phyloP scores from a whole-genome alignment of 305 asterid species.

The Petunia hybrid region DNA sequence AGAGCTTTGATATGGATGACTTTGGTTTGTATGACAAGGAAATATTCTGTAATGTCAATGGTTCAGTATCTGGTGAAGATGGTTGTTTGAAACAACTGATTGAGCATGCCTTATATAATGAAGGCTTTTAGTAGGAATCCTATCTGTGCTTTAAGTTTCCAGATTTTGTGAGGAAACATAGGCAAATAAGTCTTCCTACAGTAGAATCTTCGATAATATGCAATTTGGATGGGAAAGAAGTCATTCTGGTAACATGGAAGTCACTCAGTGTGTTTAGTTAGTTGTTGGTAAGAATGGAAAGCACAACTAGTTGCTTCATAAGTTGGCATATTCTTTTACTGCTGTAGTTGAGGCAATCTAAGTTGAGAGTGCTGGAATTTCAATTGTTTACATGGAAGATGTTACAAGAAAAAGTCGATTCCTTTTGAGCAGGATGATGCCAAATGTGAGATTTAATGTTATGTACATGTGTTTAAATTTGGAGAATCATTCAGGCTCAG shows the following conservation, averaged over 20 bases:
- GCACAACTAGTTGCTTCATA: conserved; percentile 85
- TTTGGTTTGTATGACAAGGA: conserved; percentile 53
- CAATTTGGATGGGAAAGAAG: conserved; percentile 71
- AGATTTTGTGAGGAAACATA: conserved; percentile 43
- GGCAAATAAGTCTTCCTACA: conserved; percentile 70
- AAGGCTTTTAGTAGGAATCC: conserved; percentile 67
- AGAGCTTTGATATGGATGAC: conserved; percentile 58
- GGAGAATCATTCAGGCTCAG: conserved; percentile 72
- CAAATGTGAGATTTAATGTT: conserved; percentile 70
- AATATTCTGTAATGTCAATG: conserved; percentile 45
- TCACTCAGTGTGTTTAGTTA: conserved; percentile 69
- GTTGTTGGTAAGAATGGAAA: conserved; percentile 78
- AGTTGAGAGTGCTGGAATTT: conserved; percentile 67
- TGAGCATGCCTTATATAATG: conserved; percentile 58
- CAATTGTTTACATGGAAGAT: conserved; percentile 81
- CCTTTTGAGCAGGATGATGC: conserved; percentile 45
- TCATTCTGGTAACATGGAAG: conserved; percentile 73
- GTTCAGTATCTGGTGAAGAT: conserved; percentile 36
- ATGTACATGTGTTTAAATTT: conserved; percentile 76
- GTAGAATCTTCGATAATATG: conserved; percentile 77
- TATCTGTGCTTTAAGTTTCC: conserved; percentile 49
- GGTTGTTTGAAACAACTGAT: conserved; percentile 58
- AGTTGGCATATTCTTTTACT: conserved; percentile 67
- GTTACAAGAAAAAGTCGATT: conserved; percentile 47
- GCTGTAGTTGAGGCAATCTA: conserved; percentile 75